Evolutionary conservation across 1,139 yeast genomes (phyloP).

Genomic region (Sugiyamaella xylanicola): DNA sequence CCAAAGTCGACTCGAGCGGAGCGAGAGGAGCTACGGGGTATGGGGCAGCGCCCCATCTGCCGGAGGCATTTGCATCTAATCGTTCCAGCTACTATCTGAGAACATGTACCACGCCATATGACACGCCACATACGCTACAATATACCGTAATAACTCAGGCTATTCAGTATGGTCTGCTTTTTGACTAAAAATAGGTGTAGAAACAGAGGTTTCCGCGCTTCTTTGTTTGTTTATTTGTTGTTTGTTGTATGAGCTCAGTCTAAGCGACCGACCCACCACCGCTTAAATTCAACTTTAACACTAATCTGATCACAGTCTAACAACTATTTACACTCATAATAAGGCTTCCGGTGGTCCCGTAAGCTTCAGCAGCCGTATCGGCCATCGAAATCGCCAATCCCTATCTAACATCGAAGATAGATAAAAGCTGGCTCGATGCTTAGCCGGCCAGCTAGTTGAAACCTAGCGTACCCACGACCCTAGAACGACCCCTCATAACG

Average conservation of each 20-base stretch:
- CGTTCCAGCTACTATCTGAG: too few species aligned
- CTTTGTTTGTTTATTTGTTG: background rate
- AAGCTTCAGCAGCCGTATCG: background rate
- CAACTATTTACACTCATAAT: too few species aligned
- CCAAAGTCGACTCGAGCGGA: too few species aligned
- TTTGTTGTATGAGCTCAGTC: background rate
- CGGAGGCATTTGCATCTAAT: too few species aligned
- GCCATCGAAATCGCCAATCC: background rate
- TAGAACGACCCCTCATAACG: too few species aligned
- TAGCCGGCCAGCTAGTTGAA: background rate
- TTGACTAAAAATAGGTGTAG: too few species aligned
- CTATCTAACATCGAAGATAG: background rate
- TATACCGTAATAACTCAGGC: too few species aligned
- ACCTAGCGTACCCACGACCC: background rate
- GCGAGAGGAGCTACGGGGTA: too few species aligned
- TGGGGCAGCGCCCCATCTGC: too few species aligned
- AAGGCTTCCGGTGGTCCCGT: background rate
- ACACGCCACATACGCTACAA: background rate
- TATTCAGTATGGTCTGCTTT: too few species aligned
- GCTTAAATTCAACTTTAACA: background rate
- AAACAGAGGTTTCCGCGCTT: background rate
- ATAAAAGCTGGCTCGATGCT: background rate
- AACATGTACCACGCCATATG: background rate
- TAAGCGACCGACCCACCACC: background rate
- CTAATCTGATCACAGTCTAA: background rate